Evolutionary conservation across 805 yeast genomes (phyloP).

Genomic region (Pichia heedii): DNA sequence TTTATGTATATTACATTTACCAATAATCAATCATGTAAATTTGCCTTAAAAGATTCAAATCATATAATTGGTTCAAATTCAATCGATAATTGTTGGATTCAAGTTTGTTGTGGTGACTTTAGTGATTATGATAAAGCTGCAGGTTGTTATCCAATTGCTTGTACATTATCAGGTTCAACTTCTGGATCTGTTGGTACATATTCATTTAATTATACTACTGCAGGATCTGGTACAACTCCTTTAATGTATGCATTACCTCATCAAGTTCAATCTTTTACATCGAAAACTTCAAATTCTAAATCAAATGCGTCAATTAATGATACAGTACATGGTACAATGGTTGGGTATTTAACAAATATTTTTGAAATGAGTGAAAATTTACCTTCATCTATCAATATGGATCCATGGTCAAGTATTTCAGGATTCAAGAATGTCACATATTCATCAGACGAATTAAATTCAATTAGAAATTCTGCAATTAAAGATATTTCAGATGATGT

Average conservation of each 20-base stretch:
- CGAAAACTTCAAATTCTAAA: slow-evolving; percentile 19
- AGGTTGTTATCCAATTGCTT: slow-evolving; percentile 43
- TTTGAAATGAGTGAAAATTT: slow-evolving; percentile 35
- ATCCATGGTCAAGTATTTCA: slow-evolving; percentile 49
- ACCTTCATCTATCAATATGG: slow-evolving; percentile 34
- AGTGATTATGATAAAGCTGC: slow-evolving; percentile 53
- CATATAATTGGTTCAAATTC: slow-evolving; percentile 31
- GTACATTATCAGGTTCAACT: slow-evolving; percentile 33
- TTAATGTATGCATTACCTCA: slow-evolving; percentile 47
- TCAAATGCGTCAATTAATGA: slow-evolving; percentile 35
- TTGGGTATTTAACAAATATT: slow-evolving; percentile 34
- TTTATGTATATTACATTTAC: slow-evolving; percentile 36
- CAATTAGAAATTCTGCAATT: slow-evolving; percentile 26
- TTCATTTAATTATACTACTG: slow-evolving; percentile 32
- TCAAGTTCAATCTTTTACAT: slow-evolving; percentile 33
- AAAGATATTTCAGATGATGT: slow-evolving; percentile 43
- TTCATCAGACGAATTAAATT: slow-evolving; percentile 34
- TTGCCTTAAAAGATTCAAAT: slow-evolving; percentile 27
- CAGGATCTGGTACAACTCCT: slow-evolving; percentile 36
- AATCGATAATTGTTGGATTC: slow-evolving; percentile 35
- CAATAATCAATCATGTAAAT: slow-evolving; percentile 15
- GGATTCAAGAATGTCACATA: slow-evolving; percentile 27
- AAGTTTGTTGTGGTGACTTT: slow-evolving; percentile 36
- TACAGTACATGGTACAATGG: slow-evolving; percentile 42
- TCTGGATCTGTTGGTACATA: slow-evolving; percentile 32